Evolutionary conservation across 768 basidiomycete genomes (phyloP).

Genomic region (Stropharia rugosoannulata): DNA sequence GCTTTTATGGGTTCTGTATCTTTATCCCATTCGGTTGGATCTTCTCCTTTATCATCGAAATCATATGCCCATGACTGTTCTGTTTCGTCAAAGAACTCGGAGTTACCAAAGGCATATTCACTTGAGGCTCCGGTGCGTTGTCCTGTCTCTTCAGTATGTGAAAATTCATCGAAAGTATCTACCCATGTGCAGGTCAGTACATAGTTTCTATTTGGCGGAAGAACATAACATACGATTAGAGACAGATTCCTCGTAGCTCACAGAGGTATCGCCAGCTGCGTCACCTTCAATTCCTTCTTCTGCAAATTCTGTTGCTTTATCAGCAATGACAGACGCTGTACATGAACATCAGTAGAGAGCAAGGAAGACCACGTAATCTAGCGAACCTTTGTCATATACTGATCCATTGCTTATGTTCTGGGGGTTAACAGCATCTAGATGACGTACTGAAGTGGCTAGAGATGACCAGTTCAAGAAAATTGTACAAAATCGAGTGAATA

Average conservation of each 20-base stretch:
- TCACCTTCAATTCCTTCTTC: neutral
- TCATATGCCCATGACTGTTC: conserved; percentile 15
- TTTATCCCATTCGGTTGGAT: conserved; percentile 33
- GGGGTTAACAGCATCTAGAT: neutral
- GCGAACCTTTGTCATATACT: neutral
- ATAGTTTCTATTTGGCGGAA: too few species aligned
- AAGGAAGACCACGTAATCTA: neutral
- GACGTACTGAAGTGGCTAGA: neutral
- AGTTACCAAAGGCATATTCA: neutral
- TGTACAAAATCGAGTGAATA: neutral
- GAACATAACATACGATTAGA: neutral
- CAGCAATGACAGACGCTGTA: neutral
- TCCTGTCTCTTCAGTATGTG: conserved; percentile 1
- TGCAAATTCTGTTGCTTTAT: neutral
- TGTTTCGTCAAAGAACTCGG: neutral
- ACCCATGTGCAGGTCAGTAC: neutral
- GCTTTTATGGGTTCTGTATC: conserved; percentile 40
- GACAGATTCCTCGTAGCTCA: neutral
- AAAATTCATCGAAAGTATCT: neutral
- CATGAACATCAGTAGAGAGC: neutral
- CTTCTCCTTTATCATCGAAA: conserved; percentile 10
- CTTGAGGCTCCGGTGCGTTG: neutral
- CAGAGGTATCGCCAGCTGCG: neutral
- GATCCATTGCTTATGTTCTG: neutral
- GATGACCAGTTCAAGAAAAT: neutral